Conservation (phyloP, 371 early-diverging fungal species). For the Actinomortierella wolfii region DNA sequence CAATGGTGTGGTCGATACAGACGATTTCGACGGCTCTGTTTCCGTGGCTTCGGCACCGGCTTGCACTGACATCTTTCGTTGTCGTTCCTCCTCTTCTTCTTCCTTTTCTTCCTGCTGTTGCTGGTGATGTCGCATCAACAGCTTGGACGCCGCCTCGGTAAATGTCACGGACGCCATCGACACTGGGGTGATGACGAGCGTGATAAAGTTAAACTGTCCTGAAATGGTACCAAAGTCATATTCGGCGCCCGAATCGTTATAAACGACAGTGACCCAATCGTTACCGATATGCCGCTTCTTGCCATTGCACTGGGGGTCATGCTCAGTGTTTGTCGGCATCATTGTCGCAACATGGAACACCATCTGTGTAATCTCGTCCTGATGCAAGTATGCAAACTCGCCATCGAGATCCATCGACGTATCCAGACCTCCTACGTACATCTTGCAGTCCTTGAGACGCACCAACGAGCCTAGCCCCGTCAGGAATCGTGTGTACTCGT, state of each 20-base stretch:
- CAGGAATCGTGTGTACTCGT: slow-evolving; percentile 82
- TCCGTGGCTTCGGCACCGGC: background rate
- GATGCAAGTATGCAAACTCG: slow-evolving; percentile 79
- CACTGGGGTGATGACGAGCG: slow-evolving; percentile 82
- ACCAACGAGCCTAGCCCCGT: slow-evolving; percentile 78
- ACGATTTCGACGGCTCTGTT: slow-evolving; percentile 5
- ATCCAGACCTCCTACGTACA: slow-evolving; percentile 92
- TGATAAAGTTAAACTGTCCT: slow-evolving; percentile 94
- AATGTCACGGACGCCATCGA: slow-evolving; percentile 52
- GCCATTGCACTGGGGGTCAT: slow-evolving; percentile 74
- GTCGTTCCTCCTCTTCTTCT: background rate
- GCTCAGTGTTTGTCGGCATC: slow-evolving; percentile 83
- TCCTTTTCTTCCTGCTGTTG: slow-evolving; percentile 15
- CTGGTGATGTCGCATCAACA: slow-evolving; percentile 20
- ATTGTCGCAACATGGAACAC: slow-evolving; percentile 93
- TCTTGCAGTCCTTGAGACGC: slow-evolving; percentile 68
- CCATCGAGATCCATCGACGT: slow-evolving; percentile 86
- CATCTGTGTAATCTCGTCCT: slow-evolving; percentile 86
- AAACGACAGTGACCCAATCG: slow-evolving; percentile 92
- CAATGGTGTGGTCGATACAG: background rate
- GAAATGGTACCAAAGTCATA: slow-evolving; percentile 91
- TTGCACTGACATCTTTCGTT: background rate
- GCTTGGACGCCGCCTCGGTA: slow-evolving; percentile 43
- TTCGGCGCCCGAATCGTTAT: slow-evolving; percentile 84
- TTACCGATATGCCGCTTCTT: slow-evolving; percentile 98